Conservation (phyloP, 1,139 yeast genomes). For the Yamadazyma pseudoaaseri region DNA sequence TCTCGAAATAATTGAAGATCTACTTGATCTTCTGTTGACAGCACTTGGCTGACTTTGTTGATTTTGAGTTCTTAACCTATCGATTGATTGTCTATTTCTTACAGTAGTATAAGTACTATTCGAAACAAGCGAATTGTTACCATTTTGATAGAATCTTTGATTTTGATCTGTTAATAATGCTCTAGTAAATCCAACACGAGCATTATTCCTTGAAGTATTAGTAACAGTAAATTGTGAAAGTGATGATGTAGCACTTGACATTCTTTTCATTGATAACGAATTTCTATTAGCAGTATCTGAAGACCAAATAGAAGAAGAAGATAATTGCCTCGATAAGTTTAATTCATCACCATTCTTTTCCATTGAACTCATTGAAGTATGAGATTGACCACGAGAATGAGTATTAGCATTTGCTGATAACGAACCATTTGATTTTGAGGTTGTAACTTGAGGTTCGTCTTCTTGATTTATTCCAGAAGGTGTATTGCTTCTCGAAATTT, state of each 20-base stretch:
- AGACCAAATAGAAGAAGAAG: constrained; percentile 41
- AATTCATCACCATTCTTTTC: constrained; percentile 8
- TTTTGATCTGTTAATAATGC: constrained; percentile 38
- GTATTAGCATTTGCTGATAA: not conserved
- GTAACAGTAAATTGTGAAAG: constrained; percentile 27
- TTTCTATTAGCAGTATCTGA: constrained; percentile 29
- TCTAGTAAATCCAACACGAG: constrained; percentile 44
- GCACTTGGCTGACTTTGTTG: constrained; percentile 2
- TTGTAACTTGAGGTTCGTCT: not conserved
- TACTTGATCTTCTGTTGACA: constrained; percentile 33
- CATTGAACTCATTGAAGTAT: not conserved
- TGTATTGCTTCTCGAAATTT: not conserved
- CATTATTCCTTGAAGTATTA: constrained; percentile 10
- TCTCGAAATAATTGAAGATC: constrained; percentile 34
- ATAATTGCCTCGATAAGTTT: constrained; percentile 28
- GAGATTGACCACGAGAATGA: constrained; percentile 2
- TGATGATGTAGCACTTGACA: constrained; percentile 31
- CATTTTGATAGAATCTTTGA: constrained; percentile 23
- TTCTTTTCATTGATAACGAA: constrained; percentile 32
- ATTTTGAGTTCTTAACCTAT: constrained; percentile 21
- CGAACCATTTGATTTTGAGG: not conserved
- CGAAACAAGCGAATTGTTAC: constrained; percentile 22
- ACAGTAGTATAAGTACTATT: constrained; percentile 15
- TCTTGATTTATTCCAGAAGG: not conserved
- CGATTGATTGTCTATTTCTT: constrained; percentile 31